Evolutionary conservation across 2,329 filamentous ascomycete species (phyloP), one percentile per base, ranked within the genome.

Genomic region (Cladophialophora yegresii): DNA sequence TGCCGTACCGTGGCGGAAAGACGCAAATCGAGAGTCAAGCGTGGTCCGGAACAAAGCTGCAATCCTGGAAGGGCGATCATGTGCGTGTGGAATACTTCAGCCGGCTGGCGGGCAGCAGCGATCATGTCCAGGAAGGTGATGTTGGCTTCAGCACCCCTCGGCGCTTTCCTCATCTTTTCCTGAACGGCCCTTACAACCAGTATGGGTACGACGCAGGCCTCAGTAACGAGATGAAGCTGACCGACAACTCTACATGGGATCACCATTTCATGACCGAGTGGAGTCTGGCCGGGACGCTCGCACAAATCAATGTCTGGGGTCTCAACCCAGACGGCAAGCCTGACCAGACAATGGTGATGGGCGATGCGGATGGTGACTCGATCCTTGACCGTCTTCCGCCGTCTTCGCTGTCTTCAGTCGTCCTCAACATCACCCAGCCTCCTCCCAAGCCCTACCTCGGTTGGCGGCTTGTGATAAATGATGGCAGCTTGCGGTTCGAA

Each of bases 261-360:
- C 84, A 83, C 69, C 79, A 85, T 67, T 85, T 88, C 64, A 83
- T 87, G 80, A 79, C 81, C 3, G 87, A 89, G 71, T 89, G 85
- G 82, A 62, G 53, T 43, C 51, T 43, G 10, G 32, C 13, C 40
- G 87, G 87, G 5, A 82, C 83, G 2, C 76, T 82, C 54, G 82
- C 85, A 62, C 86, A 88, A 70, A 76, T 88, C 64, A 89, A 88
- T 68, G 80, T 87, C 4, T 89, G 87, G 87, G 87, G 87, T 58
- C 85, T 88, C 72, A 86, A 88, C 70, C 81, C 83, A 0, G 82
- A 88, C 73, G 85, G 85, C 22, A 76, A 83, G 69, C 86, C 87
- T 0, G 87, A 89, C 73, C 80, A 85, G 65, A 82, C 82, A 7
- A 81, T 79, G 61, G 81, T 87, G 1, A 84, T 82, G 66, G 87